These are phyloP conservation scores for Globisporangium rhizosaccharum DNA, from an alignment of 352 stramenopile genomes.

Conservation along the genomic window DNA sequence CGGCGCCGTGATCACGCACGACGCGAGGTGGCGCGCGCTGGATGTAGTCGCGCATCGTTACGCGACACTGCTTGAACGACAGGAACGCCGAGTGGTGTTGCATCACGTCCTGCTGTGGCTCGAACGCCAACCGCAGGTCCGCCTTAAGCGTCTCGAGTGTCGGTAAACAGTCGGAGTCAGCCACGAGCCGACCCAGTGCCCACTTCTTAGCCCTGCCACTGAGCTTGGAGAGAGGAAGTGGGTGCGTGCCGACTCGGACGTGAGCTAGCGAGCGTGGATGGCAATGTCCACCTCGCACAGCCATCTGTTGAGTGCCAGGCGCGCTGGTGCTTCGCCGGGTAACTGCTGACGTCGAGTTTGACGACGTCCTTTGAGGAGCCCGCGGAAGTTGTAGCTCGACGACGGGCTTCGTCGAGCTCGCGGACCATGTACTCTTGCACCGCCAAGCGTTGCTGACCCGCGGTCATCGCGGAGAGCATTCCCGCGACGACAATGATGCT, in stretches of 20 bases:
- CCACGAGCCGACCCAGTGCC: no score
- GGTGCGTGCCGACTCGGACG: no score
- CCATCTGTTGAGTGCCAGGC: conserved; percentile 16
- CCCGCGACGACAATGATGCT: not conserved
- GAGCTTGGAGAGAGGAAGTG: no score
- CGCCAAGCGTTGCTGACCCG: not conserved
- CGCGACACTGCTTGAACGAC: no score
- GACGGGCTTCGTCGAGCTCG: not conserved
- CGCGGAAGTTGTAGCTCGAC: not conserved
- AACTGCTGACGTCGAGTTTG: conserved; percentile 24
- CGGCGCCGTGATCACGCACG: conserved; percentile 8
- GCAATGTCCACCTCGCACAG: conserved; percentile 20
- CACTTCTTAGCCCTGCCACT: no score
- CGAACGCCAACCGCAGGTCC: no score
- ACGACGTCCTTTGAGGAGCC: conserved; percentile 11
- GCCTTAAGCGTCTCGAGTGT: not conserved
- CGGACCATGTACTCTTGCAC: not conserved
- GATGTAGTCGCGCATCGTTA: conserved; percentile 6
- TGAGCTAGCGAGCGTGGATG: conserved; percentile 5
- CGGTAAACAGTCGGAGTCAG: conserved; percentile 9
- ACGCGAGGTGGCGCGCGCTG: conserved; percentile 15
- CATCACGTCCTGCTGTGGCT: no score
- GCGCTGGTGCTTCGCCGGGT: conserved; percentile 7
- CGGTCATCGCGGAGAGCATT: not conserved
- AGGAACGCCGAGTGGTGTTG: no score